Evolutionary conservation across 257 asterid genomes (phyloP).

Genomic region (Lantana camara): DNA sequence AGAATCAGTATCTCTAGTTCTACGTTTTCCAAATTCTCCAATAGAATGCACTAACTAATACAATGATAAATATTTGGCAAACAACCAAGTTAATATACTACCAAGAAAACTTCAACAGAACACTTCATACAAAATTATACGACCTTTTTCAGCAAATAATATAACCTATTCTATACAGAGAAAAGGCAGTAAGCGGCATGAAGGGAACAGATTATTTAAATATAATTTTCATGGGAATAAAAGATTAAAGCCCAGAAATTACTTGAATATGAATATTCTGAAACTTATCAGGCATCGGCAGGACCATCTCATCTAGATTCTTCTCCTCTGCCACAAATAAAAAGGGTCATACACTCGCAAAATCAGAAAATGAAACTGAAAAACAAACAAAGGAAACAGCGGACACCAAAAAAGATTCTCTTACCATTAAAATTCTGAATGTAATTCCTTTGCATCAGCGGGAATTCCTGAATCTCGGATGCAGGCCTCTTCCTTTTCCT

Average conservation of each 20-base stretch:
- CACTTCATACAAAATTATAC: neutral
- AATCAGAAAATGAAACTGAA: slow-evolving; percentile 1
- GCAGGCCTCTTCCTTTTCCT: slow-evolving; percentile 57
- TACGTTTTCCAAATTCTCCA: neutral
- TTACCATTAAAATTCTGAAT: slow-evolving; percentile 36
- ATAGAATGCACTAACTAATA: neutral
- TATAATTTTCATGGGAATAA: neutral
- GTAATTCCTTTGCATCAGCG: slow-evolving; percentile 30
- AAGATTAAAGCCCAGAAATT: slow-evolving; percentile 26
- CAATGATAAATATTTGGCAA: neutral
- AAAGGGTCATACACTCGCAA: slow-evolving; percentile 11
- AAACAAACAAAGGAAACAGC: neutral
- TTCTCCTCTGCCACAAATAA: slow-evolving; percentile 39
- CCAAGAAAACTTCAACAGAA: neutral
- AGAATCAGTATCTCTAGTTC: neutral
- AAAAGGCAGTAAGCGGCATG: slow-evolving; percentile 1
- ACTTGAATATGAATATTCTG: slow-evolving; percentile 43
- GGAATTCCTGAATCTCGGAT: slow-evolving; percentile 32
- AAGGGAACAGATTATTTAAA: neutral
- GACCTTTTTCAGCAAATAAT: neutral
- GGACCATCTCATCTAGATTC: slow-evolving; percentile 13
- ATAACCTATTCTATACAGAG: neutral
- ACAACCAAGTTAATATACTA: slow-evolving; percentile 7
- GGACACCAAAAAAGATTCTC: neutral
- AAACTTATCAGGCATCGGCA: slow-evolving; percentile 25